phyloP scores from a whole-genome alignment of 2,329 filamentous ascomycete species.

The Penicillium decumbens region DNA sequence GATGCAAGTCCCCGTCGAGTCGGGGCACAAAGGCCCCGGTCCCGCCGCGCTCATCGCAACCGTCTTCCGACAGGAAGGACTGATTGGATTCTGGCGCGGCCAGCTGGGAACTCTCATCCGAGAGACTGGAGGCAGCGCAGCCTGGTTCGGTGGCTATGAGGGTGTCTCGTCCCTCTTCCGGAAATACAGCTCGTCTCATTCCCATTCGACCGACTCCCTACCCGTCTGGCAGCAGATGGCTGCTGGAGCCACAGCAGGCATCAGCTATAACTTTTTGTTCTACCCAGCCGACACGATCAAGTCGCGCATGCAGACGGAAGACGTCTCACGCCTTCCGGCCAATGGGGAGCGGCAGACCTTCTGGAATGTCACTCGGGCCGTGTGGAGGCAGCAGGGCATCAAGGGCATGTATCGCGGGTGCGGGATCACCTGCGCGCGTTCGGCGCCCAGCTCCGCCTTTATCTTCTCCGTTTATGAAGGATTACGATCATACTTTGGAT shows the following conservation, averaged over 20 bases:
- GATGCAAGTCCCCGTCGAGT: conserved; percentile 70
- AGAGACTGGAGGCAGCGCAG: conserved; percentile 86
- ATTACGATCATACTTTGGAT: conserved; percentile 63
- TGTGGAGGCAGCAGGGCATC: conserved; percentile 81
- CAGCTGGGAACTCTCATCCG: conserved; percentile 90
- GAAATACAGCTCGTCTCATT: conserved; percentile 33
- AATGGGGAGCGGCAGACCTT: conserved; percentile 61
- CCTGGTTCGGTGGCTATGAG: conserved; percentile 93
- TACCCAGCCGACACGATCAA: conserved; percentile 98
- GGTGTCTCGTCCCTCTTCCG: conserved; percentile 69
- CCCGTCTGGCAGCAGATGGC: conserved; percentile 82
- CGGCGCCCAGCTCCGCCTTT: conserved; percentile 92
- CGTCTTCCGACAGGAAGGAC: conserved; percentile 75
- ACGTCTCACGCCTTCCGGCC: conserved; percentile 47
- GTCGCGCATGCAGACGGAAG: conserved; percentile 88
- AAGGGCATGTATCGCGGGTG: conserved; percentile 88
- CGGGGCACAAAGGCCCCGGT: conserved; percentile 48
- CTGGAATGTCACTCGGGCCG: conserved; percentile 60
- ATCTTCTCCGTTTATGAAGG: conserved; percentile 96
- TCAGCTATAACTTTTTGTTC: conserved; percentile 95
- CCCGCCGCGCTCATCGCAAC: conserved; percentile 69
- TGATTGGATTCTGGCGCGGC: conserved; percentile 89
- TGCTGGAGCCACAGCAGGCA: conserved; percentile 80
- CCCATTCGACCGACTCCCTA: conserved; percentile 50
- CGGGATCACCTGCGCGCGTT: conserved; percentile 82